phyloP scores from a whole-genome alignment of 1,284 basidiomycete species.

The Trametes hirsuta region DNA sequence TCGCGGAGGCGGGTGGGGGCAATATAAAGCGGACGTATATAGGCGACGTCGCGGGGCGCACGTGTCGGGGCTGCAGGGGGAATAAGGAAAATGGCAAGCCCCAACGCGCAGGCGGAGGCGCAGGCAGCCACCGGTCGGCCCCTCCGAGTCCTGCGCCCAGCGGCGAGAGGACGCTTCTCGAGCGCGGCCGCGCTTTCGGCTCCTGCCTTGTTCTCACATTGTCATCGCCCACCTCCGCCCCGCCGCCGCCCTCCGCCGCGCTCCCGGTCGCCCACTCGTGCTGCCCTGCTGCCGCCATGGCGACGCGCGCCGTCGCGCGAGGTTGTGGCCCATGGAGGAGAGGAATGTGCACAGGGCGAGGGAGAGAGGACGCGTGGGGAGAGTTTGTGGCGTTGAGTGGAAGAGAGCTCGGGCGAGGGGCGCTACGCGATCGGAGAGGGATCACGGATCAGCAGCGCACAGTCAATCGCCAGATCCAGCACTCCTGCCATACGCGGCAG shows the following conservation, averaged over 20 bases:
- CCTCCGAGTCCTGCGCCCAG: too few relatives aligned
- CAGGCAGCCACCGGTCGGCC: too few relatives aligned
- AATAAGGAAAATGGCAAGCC: slow-evolving; percentile 3
- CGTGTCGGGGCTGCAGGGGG: slow-evolving; percentile 11
- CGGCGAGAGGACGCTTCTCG: background rate
- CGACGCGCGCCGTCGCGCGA: background rate
- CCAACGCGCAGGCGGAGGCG: too few relatives aligned
- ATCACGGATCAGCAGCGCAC: slow-evolving; percentile 14
- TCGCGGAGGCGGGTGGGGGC: background rate
- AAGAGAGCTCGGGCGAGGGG: background rate
- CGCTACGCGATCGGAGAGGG: slow-evolving; percentile 13
- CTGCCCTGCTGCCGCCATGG: background rate
- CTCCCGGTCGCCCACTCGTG: background rate
- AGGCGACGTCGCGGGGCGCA: slow-evolving; percentile 17
- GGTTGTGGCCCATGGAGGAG: too few relatives aligned
- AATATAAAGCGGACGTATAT: slow-evolving; percentile 8
- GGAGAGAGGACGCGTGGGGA: background rate
- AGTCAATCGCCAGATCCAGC: slow-evolving; percentile 26
- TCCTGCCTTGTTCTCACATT: slow-evolving; percentile 19
- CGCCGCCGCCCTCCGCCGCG: background rate
- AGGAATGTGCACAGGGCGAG: too few relatives aligned
- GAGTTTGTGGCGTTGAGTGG: background rate
- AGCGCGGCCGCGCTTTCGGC: slow-evolving; percentile 11
- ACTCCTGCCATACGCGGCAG: slow-evolving; percentile 16
- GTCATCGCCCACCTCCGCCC: background rate